A percentile compares a stretch with the other conserved stretches of the same genome.
phyloP scores from a whole-genome alignment of 1,284 basidiomycete species.

The Sporisorium exsertum region DNA sequence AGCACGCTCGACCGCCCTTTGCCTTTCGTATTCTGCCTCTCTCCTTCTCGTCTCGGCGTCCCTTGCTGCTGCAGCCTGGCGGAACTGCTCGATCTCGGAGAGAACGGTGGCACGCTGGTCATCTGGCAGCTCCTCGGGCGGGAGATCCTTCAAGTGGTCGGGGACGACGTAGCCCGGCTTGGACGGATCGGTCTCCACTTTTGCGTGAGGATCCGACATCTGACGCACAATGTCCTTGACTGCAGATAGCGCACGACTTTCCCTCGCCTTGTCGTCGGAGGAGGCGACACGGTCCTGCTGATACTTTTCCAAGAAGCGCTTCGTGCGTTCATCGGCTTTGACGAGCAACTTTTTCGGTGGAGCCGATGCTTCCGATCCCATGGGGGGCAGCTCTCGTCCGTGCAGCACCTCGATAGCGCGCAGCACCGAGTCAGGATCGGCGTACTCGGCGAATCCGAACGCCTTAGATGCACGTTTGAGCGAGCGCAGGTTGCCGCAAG shows the following conservation, averaged over 20 bases:
- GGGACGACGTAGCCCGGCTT: conserved; percentile 77
- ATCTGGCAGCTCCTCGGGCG: conserved; percentile 94
- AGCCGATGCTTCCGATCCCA: conserved; percentile 50
- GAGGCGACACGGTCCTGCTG: conserved; percentile 81
- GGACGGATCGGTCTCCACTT: conserved; percentile 70
- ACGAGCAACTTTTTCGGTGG: conserved; percentile 76
- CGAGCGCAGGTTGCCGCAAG: conserved; percentile 85
- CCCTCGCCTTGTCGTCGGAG: conserved; percentile 72
- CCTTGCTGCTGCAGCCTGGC: conserved; percentile 61
- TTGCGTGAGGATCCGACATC: conserved; percentile 73
- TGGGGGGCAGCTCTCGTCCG: conserved; percentile 77
- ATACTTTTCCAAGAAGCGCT: conserved; percentile 85
- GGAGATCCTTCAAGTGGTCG: conserved; percentile 91
- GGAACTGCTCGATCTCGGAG: conserved; percentile 88
- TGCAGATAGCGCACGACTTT: conserved; percentile 74
- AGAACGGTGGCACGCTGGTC: conserved; percentile 91
- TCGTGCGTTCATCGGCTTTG: conserved; percentile 93
- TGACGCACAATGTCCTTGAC: conserved; percentile 67
- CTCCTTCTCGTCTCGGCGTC: conserved; percentile 61
- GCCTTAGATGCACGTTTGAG: conserved; percentile 93
- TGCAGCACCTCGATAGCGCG: conserved; percentile 84
- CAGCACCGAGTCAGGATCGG: conserved; percentile 87
- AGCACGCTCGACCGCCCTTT: conserved; percentile 39
- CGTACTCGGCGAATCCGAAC: conserved; percentile 92
- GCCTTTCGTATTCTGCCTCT: conserved; percentile 63